Evolutionary conservation across 2,329 filamentous ascomycete genomes (phyloP), one percentile per base, ranked within the genome.

Genomic region (Trichophaea hybrida): DNA sequence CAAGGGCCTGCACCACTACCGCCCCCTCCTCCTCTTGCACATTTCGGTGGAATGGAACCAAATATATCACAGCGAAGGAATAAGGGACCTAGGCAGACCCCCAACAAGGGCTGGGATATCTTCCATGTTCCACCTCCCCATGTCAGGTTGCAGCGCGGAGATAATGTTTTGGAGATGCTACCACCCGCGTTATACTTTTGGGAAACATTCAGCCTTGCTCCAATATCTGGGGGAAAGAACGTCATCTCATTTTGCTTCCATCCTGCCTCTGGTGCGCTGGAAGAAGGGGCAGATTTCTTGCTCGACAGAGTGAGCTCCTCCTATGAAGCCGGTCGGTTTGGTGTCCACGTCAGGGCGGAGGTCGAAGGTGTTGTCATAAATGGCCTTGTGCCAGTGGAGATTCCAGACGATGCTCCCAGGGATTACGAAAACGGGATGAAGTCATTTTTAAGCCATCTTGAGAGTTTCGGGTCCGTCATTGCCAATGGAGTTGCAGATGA

Each of bases 121-220:
- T 85, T 85, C 64, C 75, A 77, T 44, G 79, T 93, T 1, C 78
- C 80, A 1, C 75, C 82, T 0, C 86, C 87, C 1, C 83, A 86
- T 67, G 74, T 93, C 40, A 82, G 87, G 65, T 75, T 94, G 8
- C 82, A 83, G 53, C 78, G 87, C 57, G 80, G 82, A 17, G 84
- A 88, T 43, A 77, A 78, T 1, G 80, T 79, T 52, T 78, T 89
- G 59, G 87, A 88, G 8, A 75, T 94, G 43, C 75, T 91, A 24
- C 85, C 88, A 1, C 80, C 86, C 0, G 84, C 86, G 0, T 74
- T 91, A 17, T 74, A 78, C 0, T 94, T 93, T 68, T 94, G 88
- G 88, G 87, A 93, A 69, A 82, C 83, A 51, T 74, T 94, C 15
- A 85, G 86, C 0, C 76, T 94, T 1, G 81, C 81, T 1, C 88